phyloP scores from a whole-genome alignment of 2,329 filamentous ascomycete genomes.

The Sporothrix variecibatus region DNA sequence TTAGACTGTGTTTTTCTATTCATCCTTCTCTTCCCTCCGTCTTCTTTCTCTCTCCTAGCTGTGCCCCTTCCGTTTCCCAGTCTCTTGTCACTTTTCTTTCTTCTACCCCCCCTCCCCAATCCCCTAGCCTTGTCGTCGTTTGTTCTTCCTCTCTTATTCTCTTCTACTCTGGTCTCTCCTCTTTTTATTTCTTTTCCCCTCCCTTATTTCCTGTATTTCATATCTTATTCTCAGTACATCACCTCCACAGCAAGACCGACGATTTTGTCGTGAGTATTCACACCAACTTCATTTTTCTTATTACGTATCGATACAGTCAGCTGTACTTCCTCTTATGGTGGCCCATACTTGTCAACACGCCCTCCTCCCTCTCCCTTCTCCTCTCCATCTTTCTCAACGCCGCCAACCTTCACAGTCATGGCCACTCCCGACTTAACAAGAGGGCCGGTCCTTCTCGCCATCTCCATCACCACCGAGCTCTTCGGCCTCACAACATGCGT shows the following conservation, averaged over 20 bases:
- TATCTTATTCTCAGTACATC: conserved; percentile 11
- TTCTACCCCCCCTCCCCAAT: neutral
- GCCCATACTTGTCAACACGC: neutral
- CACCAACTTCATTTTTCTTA: neutral
- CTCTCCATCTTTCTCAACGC: neutral
- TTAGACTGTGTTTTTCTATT: neutral
- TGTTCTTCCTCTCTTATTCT: neutral
- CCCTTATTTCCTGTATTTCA: conserved; percentile 11
- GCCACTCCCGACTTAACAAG: conserved; percentile 36
- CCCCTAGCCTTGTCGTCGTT: neutral
- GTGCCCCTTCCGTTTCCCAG: neutral
- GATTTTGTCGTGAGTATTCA: too few species aligned
- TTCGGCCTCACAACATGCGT: conserved; percentile 40
- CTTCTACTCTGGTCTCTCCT: neutral
- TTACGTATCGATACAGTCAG: neutral
- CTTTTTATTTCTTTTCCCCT: neutral
- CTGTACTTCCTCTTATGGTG: neutral
- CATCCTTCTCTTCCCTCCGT: neutral
- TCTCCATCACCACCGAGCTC: conserved; percentile 39
- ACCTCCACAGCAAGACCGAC: too few species aligned
- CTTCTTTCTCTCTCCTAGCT: neutral
- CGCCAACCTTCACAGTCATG: conserved; percentile 29
- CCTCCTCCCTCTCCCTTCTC: neutral
- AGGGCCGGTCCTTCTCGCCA: conserved; percentile 43
- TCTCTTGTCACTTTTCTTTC: neutral